These are phyloP conservation scores for Tricholoma sp. DNA, from an alignment of 768 basidiomycete genomes.

Conservation along the genomic window DNA sequence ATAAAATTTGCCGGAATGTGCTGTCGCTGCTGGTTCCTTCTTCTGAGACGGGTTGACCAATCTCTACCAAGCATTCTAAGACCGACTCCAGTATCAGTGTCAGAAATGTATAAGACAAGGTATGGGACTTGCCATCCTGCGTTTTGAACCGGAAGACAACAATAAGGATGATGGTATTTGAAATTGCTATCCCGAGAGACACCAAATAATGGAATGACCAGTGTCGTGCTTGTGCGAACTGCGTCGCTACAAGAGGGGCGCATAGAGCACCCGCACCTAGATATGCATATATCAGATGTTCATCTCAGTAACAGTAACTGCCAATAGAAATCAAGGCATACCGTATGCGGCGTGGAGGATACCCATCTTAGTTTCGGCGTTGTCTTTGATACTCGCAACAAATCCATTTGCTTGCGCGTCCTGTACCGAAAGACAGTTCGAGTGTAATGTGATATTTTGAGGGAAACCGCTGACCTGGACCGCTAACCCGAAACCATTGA, in stretches of 20 bases:
- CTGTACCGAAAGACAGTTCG: conserved; percentile 22
- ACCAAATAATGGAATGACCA: conserved; percentile 81
- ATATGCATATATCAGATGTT: background rate
- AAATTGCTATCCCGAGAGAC: conserved; percentile 61
- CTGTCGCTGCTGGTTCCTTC: conserved; percentile 26
- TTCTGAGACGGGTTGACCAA: conserved; percentile 38
- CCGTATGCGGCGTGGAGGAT: conserved; percentile 65
- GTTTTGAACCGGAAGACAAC: conserved; percentile 62
- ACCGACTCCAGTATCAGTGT: background rate
- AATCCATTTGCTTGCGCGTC: conserved; percentile 73
- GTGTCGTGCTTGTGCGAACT: conserved; percentile 57
- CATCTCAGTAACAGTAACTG: background rate
- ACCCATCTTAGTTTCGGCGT: conserved; percentile 63
- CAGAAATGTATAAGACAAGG: background rate
- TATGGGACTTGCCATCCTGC: conserved; percentile 53
- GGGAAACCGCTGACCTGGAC: conserved; percentile 23
- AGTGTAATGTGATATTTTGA: background rate
- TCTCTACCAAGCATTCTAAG: conserved; percentile 43
- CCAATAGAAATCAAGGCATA: conserved; percentile 8
- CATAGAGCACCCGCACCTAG: conserved; percentile 61
- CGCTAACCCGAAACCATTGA: conserved; percentile 26
- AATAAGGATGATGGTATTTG: conserved; percentile 48
- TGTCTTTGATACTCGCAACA: conserved; percentile 53
- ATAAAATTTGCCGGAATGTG: conserved; percentile 46
- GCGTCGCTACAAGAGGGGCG: conserved; percentile 75